Evolutionary conservation across 2,329 filamentous ascomycete genomes (phyloP), one percentile per base, ranked within the genome.

Genomic region (Aspergillus ochraceus): DNA sequence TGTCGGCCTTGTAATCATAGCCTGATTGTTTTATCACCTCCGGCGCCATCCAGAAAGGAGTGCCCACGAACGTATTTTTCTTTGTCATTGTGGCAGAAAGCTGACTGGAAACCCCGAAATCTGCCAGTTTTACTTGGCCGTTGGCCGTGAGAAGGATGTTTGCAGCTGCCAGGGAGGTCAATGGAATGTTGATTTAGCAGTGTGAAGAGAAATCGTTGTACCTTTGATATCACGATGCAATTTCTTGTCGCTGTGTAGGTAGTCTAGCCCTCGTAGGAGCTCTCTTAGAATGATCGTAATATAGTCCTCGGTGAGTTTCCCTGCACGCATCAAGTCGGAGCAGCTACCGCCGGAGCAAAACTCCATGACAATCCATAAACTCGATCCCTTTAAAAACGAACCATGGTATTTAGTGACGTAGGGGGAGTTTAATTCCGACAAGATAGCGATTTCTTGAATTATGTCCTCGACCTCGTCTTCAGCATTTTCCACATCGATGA

Each of bases 391-490:
- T 68, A 97, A 87, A 73, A 95, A 98, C 58, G 94, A 97, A 66
- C 95, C 95, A 79, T 97, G 92, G 81, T 99, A 99, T 77, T 96
- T 95, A 45, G 95, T 99, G 63, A 98, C 94, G 73, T 96, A 97
- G 19, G 92, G 92, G 19, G 94, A 98, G 78, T 96, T 91, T 66
- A 99, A 86, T 77, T 96, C 94, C 32, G 95, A 97, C 57, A 99
- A 84, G 70, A 99, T 98, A 67, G 94, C 92, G 68, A 99, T 98
- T 79, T 99, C 95, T 76, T 97, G 92, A 75, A 98, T 97, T 70
- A 99, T 99, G 79, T 99, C 95, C 80, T 98, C 95, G 68, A 99
- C 94, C 79, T 99, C 95, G 76, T 99, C 95, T 79, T 99, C 95
- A 71, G 95, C 95, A 80, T 95, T 97, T 79, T 99, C 95, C 66